A percentile compares a stretch with the other conserved stretches of the same genome.
These are phyloP conservation scores for Sugiyamaella qingdaonensis DNA, from an alignment of 805 yeast species.

Conservation along the genomic window DNA sequence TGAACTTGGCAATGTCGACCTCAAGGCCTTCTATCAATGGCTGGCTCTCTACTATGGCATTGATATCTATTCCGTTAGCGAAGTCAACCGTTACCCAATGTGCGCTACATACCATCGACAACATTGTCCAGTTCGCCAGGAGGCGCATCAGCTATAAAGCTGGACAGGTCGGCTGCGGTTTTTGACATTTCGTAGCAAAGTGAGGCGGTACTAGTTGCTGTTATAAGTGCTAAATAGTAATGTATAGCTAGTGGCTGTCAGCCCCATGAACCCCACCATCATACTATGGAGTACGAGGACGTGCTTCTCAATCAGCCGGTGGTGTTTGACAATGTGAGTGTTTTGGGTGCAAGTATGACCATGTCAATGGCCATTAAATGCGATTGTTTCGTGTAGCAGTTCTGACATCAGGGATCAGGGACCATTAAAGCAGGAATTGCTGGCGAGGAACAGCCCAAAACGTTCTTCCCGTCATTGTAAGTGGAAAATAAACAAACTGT, in stretches of 20 bases:
- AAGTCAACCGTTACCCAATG: no score
- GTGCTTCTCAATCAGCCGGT: slow-evolving; percentile 62
- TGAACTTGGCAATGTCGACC: slow-evolving; percentile 39
- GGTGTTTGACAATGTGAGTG: slow-evolving; percentile 59
- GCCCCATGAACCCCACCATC: not conserved
- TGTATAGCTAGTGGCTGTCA: not conserved
- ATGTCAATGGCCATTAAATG: not conserved
- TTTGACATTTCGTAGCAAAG: slow-evolving; percentile 10
- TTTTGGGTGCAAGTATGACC: not conserved
- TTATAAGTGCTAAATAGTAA: not conserved
- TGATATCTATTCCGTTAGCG: slow-evolving; percentile 35
- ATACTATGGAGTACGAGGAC: slow-evolving; percentile 27
- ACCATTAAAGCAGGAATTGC: slow-evolving; percentile 86
- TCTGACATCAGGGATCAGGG: slow-evolving; percentile 60
- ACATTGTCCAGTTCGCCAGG: slow-evolving; percentile 46
- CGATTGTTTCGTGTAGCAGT: not conserved
- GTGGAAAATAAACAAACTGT: slow-evolving; percentile 19
- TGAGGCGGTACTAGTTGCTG: not conserved
- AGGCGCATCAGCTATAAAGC: slow-evolving; percentile 48
- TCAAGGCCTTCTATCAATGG: slow-evolving; percentile 32
- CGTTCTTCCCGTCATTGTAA: slow-evolving; percentile 53
- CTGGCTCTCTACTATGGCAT: slow-evolving; percentile 40
- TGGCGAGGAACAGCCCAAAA: slow-evolving; percentile 78
- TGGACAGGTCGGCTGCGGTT: slow-evolving; percentile 24
- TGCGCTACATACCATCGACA: slow-evolving; percentile 31